Evolutionary conservation across 2,329 filamentous ascomycete species (phyloP).

Genomic region (Talaromyces pinophilus): DNA sequence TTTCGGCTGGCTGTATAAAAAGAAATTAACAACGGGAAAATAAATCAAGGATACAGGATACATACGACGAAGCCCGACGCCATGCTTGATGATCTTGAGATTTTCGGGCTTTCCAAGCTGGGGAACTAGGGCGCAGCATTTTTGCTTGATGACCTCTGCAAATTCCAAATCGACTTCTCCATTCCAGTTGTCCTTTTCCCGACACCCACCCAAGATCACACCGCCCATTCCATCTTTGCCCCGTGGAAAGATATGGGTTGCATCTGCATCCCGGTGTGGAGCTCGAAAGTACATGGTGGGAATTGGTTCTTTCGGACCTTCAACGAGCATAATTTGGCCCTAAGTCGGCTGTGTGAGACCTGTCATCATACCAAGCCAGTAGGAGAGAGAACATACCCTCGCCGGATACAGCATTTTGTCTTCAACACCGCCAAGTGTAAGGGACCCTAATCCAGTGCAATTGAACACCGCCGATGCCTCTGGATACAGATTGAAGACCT

Average conservation of each 20-base stretch:
- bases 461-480: background rate
- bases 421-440: background rate
- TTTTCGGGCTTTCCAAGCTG: conserved; percentile 21
- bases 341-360: conserved; percentile 17
- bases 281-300: conserved; percentile 22
- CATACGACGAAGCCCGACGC: background rate
- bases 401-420: background rate
- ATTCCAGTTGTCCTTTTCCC: conserved; percentile 21
- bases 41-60: background rate
- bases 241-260: conserved; percentile 22
- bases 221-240: conserved; percentile 22
- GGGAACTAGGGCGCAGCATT: conserved; percentile 21
- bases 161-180: conserved; percentile 23
- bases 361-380: conserved; percentile 10
- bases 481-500: conserved; percentile 19
- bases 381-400: background rate
- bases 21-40: conserved; percentile 13
- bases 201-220: conserved; percentile 22
- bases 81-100: conserved; percentile 1
- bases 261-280: conserved; percentile 22
- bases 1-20: conserved; percentile 20
- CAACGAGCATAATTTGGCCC: conserved; percentile 22
- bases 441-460: background rate
- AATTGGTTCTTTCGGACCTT: conserved; percentile 21
- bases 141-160: conserved; percentile 22